Evolutionary conservation across 2,329 filamentous ascomycete genomes (phyloP), one percentile per base, ranked within the genome.

Genomic region (Lachnellula suecica): DNA sequence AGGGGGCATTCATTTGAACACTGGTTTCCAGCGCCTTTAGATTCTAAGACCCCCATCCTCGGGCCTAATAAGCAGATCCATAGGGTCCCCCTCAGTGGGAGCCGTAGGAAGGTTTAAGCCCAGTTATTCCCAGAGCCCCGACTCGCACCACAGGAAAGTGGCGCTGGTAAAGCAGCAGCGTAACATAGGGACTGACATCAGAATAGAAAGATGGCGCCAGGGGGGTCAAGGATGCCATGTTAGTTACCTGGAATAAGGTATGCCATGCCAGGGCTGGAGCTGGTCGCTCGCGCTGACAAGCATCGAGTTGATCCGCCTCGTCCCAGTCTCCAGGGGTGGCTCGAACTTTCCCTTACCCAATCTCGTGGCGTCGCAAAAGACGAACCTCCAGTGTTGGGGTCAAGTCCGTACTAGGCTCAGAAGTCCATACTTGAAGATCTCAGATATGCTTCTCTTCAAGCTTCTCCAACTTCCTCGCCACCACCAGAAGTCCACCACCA

Each of bases 281-380:
- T 53, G 51, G 53, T 52, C 47, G 51, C 59, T 58, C 56, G 52
- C 59, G 60, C 57, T 63, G 61, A 64, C 62, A 60, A 59, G 62
- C 62, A 62, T 64, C 56, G 53, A 60, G 58, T 57, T 60, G 58
- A 57, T 56, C 56, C 61, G 54, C 56, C 53, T 54, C 54, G 50
- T 49, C 44, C 56, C 57, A 59, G 54, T 57, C 22, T 24, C 23
- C 6, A 58, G 55, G 35, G 49, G 31, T 35, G 46, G 53, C 47
- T 54, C 17, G 44, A 52, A 51, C 47, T 54, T 24, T 11, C 17
- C 20, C 59, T 59, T 43, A 57, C 47, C 57, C 56, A 62, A 61
- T 61, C 58, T 63, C 54, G 59, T 63, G 63, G 62, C 62, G 63
- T 65, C 58, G 59, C 62, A 60, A 42, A 54, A 60, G 57, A 57